Evolutionary conservation across 306 rosid genomes (phyloP), one percentile per base, ranked within the genome.

Genomic region (Leucaena leucocephala): DNA sequence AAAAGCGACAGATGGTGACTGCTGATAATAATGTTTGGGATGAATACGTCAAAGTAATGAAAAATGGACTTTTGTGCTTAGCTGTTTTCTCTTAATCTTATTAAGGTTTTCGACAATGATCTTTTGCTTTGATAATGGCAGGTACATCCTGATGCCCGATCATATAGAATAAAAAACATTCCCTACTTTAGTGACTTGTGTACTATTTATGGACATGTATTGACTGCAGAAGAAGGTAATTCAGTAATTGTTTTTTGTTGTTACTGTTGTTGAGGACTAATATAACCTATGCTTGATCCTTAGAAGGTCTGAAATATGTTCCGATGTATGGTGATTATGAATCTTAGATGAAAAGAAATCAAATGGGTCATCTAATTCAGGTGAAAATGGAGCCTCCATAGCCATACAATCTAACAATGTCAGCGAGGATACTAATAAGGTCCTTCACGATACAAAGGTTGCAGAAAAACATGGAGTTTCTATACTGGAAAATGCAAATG

Each of bases 1-100:
- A 92, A 57, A 87, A 74, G 55, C 86, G 90, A 38, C 83, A 77
- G 62, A 92, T 92, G 95, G 93, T 92, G 77, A 83, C 81, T 4
- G 95, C 95, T 34, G 90, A 87, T 81, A 86, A 92, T 74, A 22
- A 76, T 79, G 88, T 83, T 76, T 92, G 97, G 97, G 93, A 92
- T 75, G 92, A 86, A 72, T 89, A 87, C 83, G 78, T 90, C 77
- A 87, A 87, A 91, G 97, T 92, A 71, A 71, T 50, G 19, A 46
- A 46, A 57, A n/a, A 27, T 57, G 66, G 38, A 80, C 14, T 17
- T 6, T 66, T 65, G n/a, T 67, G 38, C 44, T 72, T 22, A 15
- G 49, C 63, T 21, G 5, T 39, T 34, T 74, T 43, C 9, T 16
- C 21, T 50, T 15, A 54, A 68, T 19, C 46, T 49, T 43, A 21